Evolutionary conservation across 2,329 filamentous ascomycete genomes (phyloP).

Genomic region (Macrophomina tecta): DNA sequence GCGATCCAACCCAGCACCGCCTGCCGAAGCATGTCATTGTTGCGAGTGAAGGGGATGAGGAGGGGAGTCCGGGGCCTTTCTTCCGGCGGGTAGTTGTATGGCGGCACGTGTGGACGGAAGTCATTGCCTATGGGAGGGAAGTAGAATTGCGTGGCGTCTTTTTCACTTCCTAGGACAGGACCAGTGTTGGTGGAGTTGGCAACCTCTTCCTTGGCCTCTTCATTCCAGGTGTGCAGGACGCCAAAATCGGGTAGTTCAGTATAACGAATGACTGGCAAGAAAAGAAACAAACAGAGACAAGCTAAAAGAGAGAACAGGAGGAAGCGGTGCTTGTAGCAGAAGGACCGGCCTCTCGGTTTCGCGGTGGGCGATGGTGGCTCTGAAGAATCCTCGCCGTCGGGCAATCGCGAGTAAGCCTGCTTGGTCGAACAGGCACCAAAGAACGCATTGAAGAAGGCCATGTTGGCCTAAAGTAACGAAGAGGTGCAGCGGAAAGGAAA

Average conservation of each 20-base stretch:
- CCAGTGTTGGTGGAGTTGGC: not conserved
- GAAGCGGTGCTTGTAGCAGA: slow-evolving; percentile 1
- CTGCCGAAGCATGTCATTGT: slow-evolving; percentile 63
- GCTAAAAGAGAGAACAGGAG: not conserved
- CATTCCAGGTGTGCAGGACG: not conserved
- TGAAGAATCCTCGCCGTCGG: not conserved
- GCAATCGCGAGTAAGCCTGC: slow-evolving; percentile 15
- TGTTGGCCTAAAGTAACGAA: not conserved
- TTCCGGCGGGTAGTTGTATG: slow-evolving; percentile 28
- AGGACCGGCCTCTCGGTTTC: not conserved
- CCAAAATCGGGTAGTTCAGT: not conserved
- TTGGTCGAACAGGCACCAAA: not conserved
- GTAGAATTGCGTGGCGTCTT: slow-evolving; percentile 20
- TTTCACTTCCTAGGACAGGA: slow-evolving; percentile 1
- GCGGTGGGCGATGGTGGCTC: not conserved
- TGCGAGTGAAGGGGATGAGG: slow-evolving; percentile 65
- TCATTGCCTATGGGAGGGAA: slow-evolving; percentile 28
- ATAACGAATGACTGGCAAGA: slow-evolving; percentile 2
- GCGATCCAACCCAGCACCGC: slow-evolving; percentile 63
- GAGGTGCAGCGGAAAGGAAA: not conserved
- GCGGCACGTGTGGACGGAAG: slow-evolving; percentile 27
- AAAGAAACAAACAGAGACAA: not conserved
- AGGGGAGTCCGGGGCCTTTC: slow-evolving; percentile 51
- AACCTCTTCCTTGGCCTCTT: not conserved
- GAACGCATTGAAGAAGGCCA: slow-evolving; percentile 9